These are phyloP conservation scores for Artemisia argyi DNA, from an alignment of 129 eudicot species.

Conservation along the genomic window DNA sequence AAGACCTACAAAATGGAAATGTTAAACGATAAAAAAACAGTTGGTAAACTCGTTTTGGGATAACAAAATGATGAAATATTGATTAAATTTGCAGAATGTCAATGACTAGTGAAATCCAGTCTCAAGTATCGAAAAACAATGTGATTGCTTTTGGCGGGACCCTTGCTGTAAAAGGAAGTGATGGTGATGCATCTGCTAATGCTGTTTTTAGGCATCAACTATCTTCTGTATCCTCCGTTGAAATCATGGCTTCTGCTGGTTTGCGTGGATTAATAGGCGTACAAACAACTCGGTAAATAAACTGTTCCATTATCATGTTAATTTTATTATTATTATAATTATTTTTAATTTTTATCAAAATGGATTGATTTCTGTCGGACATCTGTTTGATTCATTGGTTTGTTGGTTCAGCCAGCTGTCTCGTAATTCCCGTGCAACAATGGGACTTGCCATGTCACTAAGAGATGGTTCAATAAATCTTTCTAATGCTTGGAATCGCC, in stretches of 20 bases:
- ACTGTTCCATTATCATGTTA: neutral
- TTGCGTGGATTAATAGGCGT: constrained; percentile 70
- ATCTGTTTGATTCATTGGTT: constrained; percentile 10
- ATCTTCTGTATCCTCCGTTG: constrained; percentile 68
- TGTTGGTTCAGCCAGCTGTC: constrained; percentile 62
- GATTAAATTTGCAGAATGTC: constrained; percentile 62
- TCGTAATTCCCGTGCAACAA: constrained; percentile 72
- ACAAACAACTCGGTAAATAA: constrained; percentile 72
- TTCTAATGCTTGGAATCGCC: constrained; percentile 88
- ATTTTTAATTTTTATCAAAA: neutral
- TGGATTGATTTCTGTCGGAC: neutral
- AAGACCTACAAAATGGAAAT: neutral
- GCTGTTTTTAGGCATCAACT: constrained; percentile 73
- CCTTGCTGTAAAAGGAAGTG: constrained; percentile 67
- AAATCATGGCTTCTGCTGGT: constrained; percentile 79
- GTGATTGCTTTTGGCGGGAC: constrained; percentile 82
- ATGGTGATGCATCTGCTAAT: constrained; percentile 83
- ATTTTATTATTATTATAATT: neutral
- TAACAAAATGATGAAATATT: constrained; percentile 16
- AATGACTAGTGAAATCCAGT: constrained; percentile 87
- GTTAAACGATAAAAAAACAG: neutral
- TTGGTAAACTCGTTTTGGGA: neutral
- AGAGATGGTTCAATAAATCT: constrained; percentile 91
- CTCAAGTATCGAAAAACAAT: constrained; percentile 69
- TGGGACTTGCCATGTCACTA: constrained; percentile 81